Evolutionary conservation across 2,329 filamentous ascomycete genomes (phyloP), one percentile per base, ranked within the genome.

Genomic region (Cladosporium sphaerospermum): DNA sequence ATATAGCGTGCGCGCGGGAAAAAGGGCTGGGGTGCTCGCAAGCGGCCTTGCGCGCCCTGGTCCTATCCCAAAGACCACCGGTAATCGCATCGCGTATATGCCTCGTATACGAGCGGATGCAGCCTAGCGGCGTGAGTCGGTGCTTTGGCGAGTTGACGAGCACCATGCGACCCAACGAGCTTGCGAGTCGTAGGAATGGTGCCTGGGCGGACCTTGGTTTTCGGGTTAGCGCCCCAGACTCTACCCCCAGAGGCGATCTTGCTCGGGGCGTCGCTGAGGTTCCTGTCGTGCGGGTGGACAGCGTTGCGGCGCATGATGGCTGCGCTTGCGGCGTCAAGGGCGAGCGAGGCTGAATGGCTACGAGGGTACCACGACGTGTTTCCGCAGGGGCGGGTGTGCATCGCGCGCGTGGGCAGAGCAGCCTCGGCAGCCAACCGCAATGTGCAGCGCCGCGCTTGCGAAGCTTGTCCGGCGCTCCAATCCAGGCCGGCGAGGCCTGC

Each of bases 261-360:
- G 39, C 39, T 41, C 18, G 14, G 39, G 39, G 41, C 41, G 16
- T 32, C 23, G 42, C 32, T 5, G 23, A 28, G 23, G 23, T 39
- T 39, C 36, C 36, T 39, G 34, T 47, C 48, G 48, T 40, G 48
- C 44, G 48, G 48, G 11, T 31, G 18, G 40, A 32, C 39, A 44
- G 10, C 39, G 31, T 28, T 23, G 44, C 32, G 23, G 48, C 37
- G 48, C 48, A 43, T 23, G 28, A n/a, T 44, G 31, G 48, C 48
- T 51, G 48, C 48, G 48, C 40, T 51, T 51, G 48, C 48, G 48
- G 48, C 48, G 48, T 43, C 48, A 43, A 51, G 39, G 23, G 23
- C 33, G 33, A n/a, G 6, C 37, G 48, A 51, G 48, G 48, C 40
- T 51, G 39, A 39, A 50, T 31, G 37, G 45, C 37, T 33, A 9